Percentiles rank a stretch among this genome's conserved stretches.
phyloP scores from a whole-genome alignment of 495 filamentous ascomycete genomes.

The Penicillium chermesinum region DNA sequence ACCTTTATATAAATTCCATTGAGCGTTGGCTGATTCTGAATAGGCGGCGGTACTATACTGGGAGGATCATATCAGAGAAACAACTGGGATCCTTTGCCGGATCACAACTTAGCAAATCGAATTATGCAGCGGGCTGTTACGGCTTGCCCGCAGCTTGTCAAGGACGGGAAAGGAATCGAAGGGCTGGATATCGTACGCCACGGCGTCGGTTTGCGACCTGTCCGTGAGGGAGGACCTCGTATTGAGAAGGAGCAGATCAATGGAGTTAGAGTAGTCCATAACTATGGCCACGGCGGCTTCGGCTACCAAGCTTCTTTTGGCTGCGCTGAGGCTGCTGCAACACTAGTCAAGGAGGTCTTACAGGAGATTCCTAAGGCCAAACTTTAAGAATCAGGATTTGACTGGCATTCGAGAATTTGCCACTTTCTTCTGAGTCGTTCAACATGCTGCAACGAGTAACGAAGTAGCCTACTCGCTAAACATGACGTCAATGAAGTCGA shows the following conservation, averaged over 20 bases:
- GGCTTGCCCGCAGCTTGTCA: constrained; percentile 65
- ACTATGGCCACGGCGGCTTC: constrained; percentile 95
- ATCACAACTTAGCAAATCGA: constrained; percentile 71
- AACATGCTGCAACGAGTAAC: no score
- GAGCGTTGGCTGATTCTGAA: neutral
- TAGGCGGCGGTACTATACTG: constrained; percentile 68
- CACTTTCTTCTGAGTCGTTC: no score
- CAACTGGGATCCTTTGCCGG: constrained; percentile 76
- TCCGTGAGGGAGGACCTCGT: constrained; percentile 67
- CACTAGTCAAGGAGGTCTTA: constrained; percentile 63
- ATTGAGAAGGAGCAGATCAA: constrained; percentile 75
- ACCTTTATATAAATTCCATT: neutral
- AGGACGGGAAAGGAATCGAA: constrained; percentile 68
- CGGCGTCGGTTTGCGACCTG: constrained; percentile 79
- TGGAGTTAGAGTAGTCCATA: constrained; percentile 78
- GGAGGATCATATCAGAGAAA: constrained; percentile 83
- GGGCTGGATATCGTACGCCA: constrained; percentile 82
- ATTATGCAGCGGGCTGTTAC: constrained; percentile 86
- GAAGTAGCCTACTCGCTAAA: no score
- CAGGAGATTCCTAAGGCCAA: constrained; percentile 29
- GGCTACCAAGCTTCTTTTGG: constrained; percentile 88
- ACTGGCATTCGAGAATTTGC: no score
- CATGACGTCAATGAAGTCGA: constrained; percentile 3
- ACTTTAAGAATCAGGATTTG: no score
- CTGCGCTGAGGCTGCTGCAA: constrained; percentile 63